Evolutionary conservation across 2,329 filamentous ascomycete species (phyloP), one percentile per base, ranked within the genome.

Genomic region (Penicillium sclerotigenum): DNA sequence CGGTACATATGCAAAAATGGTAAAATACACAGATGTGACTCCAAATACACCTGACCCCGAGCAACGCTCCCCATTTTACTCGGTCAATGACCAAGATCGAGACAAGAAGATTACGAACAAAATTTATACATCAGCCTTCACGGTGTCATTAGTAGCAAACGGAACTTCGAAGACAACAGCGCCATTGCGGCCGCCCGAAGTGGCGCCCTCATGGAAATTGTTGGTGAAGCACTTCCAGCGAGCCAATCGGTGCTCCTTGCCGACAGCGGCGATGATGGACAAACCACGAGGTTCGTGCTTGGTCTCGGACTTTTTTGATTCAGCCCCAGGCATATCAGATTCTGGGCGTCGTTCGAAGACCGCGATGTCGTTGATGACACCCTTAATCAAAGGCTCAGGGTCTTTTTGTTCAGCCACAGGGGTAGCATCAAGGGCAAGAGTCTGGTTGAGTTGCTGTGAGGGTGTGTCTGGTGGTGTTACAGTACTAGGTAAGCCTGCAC

Each of bases 141-240:
- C 43, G 34, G 55, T 41, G 45, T 54, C 55, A 45, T 55, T 51
- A 46, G 69, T 64, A 47, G 61, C 59, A 45, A 77, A 75, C 0
- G 88, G 83, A 33, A 97, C 84, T 71, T 96, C 91, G 69, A 96
- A 95, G 10, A 97, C 82, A 24, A 94, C 83, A n/a, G 89, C 89
- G 7, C 90, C 90, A 69, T 96, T 97, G 62, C 87, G 87, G 4
- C 86, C 90, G 24, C 70, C 69, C 3, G 69, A 50, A 47, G 68
- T 59, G 40, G 66, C 42, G 14, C 73, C 71, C 34, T 72, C 64
- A 37, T 68, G 58, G 50, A 69, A 72, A 49, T 73, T 75, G 47
- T 78, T 75, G 22, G 66, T 60, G 52, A 73, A 75, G 40, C 70
- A 68, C 74, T 87, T 87, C 91, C 91, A 97, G 60, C 89, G 81